These are phyloP conservation scores for Neocatenulostroma microsporum DNA, from an alignment of 2,329 filamentous ascomycete species.

Conservation along the genomic window DNA sequence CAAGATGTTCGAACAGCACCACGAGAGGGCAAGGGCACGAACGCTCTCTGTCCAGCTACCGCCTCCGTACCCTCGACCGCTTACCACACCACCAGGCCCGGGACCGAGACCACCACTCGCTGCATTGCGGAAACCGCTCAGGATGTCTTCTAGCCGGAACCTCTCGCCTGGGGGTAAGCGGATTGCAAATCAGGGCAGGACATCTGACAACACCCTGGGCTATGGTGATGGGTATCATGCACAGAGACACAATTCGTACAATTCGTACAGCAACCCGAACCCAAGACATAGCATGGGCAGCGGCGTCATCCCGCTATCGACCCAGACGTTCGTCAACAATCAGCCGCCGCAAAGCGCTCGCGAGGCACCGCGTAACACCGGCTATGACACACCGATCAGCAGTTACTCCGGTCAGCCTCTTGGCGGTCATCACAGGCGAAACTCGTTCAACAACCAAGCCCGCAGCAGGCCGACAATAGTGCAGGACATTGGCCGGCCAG, in stretches of 20 bases:
- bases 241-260: constrained; percentile 21
- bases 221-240: constrained; percentile 12
- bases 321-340: constrained; percentile 28
- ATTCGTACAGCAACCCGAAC: too few species aligned
- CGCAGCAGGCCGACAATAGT: constrained; percentile 30
- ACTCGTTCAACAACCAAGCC: constrained; percentile 20
- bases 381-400: constrained; percentile 10
- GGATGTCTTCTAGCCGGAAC: constrained; percentile 29
- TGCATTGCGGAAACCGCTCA: neutral
- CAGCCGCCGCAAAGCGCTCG: constrained; percentile 14
- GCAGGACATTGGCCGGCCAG: constrained; percentile 29
- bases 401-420: too few species aligned
- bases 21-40: neutral
- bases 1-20: neutral
- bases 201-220: constrained; percentile 25
- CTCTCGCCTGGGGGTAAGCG: constrained; percentile 29
- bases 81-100: too few species aligned
- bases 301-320: constrained; percentile 32
- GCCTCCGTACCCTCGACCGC: neutral
- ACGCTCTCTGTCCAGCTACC: constrained; percentile 1
- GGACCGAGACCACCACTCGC: neutral
- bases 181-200: constrained; percentile 26
- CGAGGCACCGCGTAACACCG: constrained; percentile 15
- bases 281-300: constrained; percentile 29
- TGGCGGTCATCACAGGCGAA: too few species aligned